Evolutionary conservation across 1,139 yeast genomes (phyloP).

Genomic region (Geotrichum histeridarum): DNA sequence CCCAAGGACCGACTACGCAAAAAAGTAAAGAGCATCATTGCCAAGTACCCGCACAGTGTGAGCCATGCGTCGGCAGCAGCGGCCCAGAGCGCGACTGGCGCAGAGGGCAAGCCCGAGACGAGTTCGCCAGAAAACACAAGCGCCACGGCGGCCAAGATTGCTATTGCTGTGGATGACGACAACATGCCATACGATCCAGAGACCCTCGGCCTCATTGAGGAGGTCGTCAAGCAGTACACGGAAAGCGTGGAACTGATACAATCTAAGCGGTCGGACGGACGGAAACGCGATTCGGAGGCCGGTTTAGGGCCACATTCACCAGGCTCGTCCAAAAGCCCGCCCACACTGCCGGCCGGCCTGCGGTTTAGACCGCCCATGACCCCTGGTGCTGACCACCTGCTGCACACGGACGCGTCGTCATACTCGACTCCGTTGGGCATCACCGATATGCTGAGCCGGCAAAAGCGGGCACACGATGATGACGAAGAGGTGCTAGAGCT

Average conservation of each 20-base stretch:
- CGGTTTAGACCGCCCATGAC: slow-evolving; percentile 5
- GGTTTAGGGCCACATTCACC: slow-evolving; percentile 3
- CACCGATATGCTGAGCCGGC: neutral
- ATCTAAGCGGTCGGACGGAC: slow-evolving; percentile 2
- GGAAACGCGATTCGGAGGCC: slow-evolving; percentile 7
- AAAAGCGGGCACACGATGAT: neutral
- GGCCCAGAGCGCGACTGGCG: neutral
- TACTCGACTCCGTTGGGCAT: slow-evolving; percentile 3
- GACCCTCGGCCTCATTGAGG: slow-evolving; percentile 17
- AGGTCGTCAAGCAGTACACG: slow-evolving; percentile 18
- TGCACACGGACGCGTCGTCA: neutral
- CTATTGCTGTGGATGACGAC: slow-evolving; percentile 6
- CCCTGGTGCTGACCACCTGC: neutral
- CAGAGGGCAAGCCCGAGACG: neutral
- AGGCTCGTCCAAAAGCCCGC: slow-evolving; percentile 2
- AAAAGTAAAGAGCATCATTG: slow-evolving; percentile 20
- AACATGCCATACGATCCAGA: slow-evolving; percentile 17
- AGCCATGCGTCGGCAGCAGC: neutral
- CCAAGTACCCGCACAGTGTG: slow-evolving; percentile 6
- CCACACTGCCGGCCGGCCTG: neutral
- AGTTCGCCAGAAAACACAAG: neutral
- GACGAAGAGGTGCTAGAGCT: neutral
- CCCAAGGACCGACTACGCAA: slow-evolving; percentile 21
- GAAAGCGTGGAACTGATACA: slow-evolving; percentile 13
- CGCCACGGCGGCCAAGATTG: neutral